Percentiles rank a stretch among this genome's conserved stretches.
Evolutionary conservation across 768 basidiomycete genomes (phyloP).

Genomic region (Mycena epipterygia): DNA sequence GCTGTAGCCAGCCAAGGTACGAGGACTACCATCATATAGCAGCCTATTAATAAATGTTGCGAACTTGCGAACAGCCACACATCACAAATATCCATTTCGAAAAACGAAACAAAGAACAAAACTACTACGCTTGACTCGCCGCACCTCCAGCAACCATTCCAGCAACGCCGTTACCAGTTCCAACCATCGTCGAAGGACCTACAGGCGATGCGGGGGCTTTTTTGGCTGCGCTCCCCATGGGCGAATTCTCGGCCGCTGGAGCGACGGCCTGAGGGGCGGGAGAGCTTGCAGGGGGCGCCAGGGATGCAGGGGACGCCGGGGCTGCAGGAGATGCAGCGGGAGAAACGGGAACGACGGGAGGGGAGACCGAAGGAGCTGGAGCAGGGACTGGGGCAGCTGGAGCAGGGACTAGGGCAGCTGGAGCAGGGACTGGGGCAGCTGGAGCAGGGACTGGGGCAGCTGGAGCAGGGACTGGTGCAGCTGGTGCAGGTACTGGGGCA

Average conservation of each 20-base stretch:
- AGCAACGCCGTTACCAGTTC: background rate
- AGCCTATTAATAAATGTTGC: background rate
- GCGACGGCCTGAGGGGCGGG: too few species aligned
- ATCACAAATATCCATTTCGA: background rate
- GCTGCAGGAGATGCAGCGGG: too few species aligned
- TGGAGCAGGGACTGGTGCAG: background rate
- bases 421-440: background rate
- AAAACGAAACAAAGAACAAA: background rate
- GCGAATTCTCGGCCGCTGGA: too few species aligned
- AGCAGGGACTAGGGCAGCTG: background rate
- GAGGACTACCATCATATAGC: conserved; percentile 18
- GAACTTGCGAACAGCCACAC: background rate
- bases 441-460: background rate
- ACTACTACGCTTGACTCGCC: background rate
- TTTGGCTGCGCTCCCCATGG: too few species aligned
- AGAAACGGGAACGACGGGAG: too few species aligned
- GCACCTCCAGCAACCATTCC: background rate
- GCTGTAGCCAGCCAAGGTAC: conserved; percentile 15
- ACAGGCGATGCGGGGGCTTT: background rate
- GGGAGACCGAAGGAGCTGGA: background rate
- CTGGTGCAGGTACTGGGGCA: background rate
- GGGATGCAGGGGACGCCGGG: too few species aligned
- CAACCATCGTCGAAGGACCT: background rate
- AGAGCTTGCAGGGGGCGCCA: background rate
- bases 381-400: background rate